Evolutionary conservation across 1,139 yeast species (phyloP).

Genomic region (Blastobotrys malaysiensis): DNA sequence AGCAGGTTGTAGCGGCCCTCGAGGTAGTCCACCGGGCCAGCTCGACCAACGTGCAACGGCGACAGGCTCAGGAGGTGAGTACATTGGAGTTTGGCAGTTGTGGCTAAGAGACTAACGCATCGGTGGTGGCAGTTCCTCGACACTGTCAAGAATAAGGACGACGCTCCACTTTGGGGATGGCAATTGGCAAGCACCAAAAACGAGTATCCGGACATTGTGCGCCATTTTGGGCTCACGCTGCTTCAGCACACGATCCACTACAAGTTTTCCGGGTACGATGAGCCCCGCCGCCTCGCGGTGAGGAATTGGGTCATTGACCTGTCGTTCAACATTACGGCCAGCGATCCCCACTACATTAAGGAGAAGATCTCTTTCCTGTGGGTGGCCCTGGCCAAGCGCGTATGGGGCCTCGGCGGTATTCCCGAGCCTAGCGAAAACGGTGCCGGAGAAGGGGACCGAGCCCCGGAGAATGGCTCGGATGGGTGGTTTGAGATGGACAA

Average conservation of each 20-base stretch:
- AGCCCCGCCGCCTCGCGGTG: conserved; percentile 62
- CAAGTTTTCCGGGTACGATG: conserved; percentile 52
- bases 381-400: conserved; percentile 89
- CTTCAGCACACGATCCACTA: conserved; percentile 64
- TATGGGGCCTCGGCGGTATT: conserved; percentile 61
- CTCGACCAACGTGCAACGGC: conserved; percentile 49
- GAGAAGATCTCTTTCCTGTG: conserved; percentile 87
- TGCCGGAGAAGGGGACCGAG: conserved; percentile 6
- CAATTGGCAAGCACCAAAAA: conserved; percentile 67
- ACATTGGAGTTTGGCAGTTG: not conserved
- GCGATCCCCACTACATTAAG: conserved; percentile 83
- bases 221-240: conserved; percentile 85
- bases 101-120: conserved; percentile 11
- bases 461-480: conserved; percentile 31
- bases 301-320: conserved; percentile 82
- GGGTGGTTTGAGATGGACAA: conserved; percentile 94
- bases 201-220: conserved; percentile 61
- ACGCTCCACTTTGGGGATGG: conserved; percentile 91
- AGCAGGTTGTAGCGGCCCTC: conserved; percentile 61
- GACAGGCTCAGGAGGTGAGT: conserved; percentile 39
- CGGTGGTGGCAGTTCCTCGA: conserved; percentile 51
- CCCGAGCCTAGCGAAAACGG: not conserved
- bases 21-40: conserved; percentile 71
- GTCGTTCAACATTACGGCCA: conserved; percentile 49
- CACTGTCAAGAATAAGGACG: conserved; percentile 65